Percentiles rank a stretch among this genome's conserved stretches.
These are phyloP conservation scores for Myriosclerotinia duriaeana DNA, from an alignment of 2,329 filamentous ascomycete species.

Conservation along the genomic window DNA sequence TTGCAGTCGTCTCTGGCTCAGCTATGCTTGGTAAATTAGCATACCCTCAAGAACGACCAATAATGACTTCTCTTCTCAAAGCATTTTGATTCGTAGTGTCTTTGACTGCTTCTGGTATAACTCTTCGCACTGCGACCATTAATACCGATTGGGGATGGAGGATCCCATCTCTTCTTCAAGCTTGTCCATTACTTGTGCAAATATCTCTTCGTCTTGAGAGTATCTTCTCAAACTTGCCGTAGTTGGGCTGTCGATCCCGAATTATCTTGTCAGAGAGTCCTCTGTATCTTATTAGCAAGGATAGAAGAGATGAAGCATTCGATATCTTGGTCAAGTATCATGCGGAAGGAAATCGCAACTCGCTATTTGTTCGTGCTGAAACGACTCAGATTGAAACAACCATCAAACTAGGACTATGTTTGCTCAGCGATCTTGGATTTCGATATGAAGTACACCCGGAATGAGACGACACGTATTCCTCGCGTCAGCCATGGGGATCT, in stretches of 20 bases:
- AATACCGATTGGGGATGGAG: slow-evolving; percentile 45
- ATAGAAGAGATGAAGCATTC: slow-evolving; percentile 58
- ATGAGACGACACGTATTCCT: slow-evolving; percentile 52
- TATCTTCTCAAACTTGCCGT: neutral
- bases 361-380: slow-evolving; percentile 57
- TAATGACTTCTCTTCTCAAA: slow-evolving; percentile 56
- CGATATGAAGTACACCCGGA: slow-evolving; percentile 51
- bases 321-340: slow-evolving; percentile 53
- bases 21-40: slow-evolving; percentile 54
- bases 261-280: slow-evolving; percentile 56
- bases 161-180: slow-evolving; percentile 46
- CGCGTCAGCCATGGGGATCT: slow-evolving; percentile 51
- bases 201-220: slow-evolving; percentile 26
- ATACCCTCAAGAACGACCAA: slow-evolving; percentile 54
- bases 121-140: slow-evolving; percentile 48
- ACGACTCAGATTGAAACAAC: slow-evolving; percentile 60
- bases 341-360: slow-evolving; percentile 52
- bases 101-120: slow-evolving; percentile 41
- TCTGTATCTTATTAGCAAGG: slow-evolving; percentile 56
- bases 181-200: slow-evolving; percentile 34
- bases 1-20: slow-evolving; percentile 53
- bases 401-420: slow-evolving; percentile 55
- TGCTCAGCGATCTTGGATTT: slow-evolving; percentile 53
- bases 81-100: slow-evolving; percentile 47
- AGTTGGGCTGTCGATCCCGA: neutral